These are phyloP conservation scores for Thyridium curvatum DNA, from an alignment of 2,329 filamentous ascomycete genomes.

Conservation along the genomic window DNA sequence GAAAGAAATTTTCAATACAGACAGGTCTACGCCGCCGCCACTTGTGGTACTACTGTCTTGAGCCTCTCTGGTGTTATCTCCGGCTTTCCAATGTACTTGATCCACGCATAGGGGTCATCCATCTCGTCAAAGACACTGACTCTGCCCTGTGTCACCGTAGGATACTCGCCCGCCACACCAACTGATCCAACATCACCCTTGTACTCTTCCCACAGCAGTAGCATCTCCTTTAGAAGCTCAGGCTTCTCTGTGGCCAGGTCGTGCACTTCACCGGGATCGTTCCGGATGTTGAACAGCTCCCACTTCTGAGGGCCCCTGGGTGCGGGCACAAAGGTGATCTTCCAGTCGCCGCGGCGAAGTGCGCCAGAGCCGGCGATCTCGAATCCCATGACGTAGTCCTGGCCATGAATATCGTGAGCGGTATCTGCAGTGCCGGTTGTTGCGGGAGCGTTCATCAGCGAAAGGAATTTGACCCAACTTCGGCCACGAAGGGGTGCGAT, in stretches of 20 bases:
- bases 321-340: conserved; percentile 19
- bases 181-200: conserved; percentile 36
- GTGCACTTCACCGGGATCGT: conserved; percentile 23
- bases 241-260: conserved; percentile 17
- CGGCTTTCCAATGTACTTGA: conserved; percentile 26
- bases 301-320: conserved; percentile 19
- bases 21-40: too few relatives aligned
- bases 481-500: conserved; percentile 22
- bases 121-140: background rate
- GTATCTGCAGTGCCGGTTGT: too few relatives aligned
- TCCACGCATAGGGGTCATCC: conserved; percentile 13
- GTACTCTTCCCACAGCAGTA: conserved; percentile 27
- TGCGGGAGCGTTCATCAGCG: too few relatives aligned
- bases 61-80: conserved; percentile 12
- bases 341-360: conserved; percentile 26
- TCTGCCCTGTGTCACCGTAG: conserved; percentile 8
- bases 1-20: too few relatives aligned
- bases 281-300: conserved; percentile 23
- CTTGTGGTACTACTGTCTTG: too few relatives aligned
- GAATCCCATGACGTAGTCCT: conserved; percentile 19
- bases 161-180: conserved; percentile 12
- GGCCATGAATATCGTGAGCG: background rate
- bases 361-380: conserved; percentile 26
- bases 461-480: background rate
- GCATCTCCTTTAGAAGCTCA: conserved; percentile 17